Conservation (phyloP, 1,284 basidiomycete species). For the Irpex sp. region DNA sequence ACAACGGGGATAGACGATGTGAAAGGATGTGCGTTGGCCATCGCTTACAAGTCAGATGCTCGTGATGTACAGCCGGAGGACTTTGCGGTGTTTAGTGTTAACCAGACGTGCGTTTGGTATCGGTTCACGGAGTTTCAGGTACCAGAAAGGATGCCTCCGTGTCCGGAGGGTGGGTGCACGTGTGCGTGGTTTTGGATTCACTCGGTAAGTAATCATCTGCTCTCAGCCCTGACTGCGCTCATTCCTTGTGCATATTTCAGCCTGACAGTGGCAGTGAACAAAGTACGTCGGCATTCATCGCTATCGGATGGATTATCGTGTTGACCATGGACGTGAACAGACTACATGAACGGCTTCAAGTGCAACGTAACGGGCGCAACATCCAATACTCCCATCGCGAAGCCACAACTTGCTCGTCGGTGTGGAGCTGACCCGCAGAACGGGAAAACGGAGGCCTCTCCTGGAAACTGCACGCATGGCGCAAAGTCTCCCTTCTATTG, state of each 20-base stretch:
- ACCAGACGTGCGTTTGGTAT: conserved; percentile 71
- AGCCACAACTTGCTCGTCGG: conserved; percentile 27
- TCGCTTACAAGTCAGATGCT: conserved; percentile 66
- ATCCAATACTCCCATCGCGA: conserved; percentile 44
- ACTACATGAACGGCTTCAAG: conserved; percentile 78
- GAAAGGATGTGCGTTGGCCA: conserved; percentile 66
- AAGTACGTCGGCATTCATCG: conserved; percentile 30
- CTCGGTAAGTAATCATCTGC: neutral
- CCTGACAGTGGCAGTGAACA: conserved; percentile 42
- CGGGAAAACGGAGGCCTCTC: conserved; percentile 21
- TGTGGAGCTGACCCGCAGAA: conserved; percentile 29
- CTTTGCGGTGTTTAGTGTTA: conserved; percentile 71
- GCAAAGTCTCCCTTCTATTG: conserved; percentile 67
- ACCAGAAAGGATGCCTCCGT: conserved; percentile 63
- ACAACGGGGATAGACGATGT: conserved; percentile 53
- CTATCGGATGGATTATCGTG: neutral
- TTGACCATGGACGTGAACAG: conserved; percentile 23
- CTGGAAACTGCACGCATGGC: conserved; percentile 60
- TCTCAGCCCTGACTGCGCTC: neutral
- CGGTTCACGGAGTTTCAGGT: conserved; percentile 66
- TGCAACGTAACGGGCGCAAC: conserved; percentile 61
- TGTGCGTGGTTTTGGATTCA: conserved; percentile 69
- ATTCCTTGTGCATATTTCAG: conserved; percentile 12
- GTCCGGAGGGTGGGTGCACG: conserved; percentile 58
- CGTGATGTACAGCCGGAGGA: conserved; percentile 59